Evolutionary conservation across 1,284 basidiomycete species (phyloP), one percentile per base, ranked within the genome.

Genomic region (Boletus sp.): DNA sequence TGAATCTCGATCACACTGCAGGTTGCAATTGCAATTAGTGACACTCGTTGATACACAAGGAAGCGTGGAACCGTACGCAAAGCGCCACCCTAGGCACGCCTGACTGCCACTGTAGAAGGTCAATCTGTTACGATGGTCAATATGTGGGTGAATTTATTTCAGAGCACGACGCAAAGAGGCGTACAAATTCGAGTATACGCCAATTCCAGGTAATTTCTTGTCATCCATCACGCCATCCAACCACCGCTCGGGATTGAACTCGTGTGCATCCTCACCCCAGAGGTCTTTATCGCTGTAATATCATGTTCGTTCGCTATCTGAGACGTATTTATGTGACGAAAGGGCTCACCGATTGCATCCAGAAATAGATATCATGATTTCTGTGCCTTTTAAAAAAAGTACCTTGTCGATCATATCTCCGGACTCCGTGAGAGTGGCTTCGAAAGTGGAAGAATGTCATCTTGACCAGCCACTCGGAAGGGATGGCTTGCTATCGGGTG

Each of bases 211-310:
- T 9, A 56, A 49, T 35, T 65, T 70, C 57, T 69, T 73, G 17
- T 67, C 62, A 25, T 44, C 41, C 8, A 58, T 50, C 6, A 60
- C 52, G 23, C 62, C 61, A 16, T 67, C 50, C 34, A 77, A 59
- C 72, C 79, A 80, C 10, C 78, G 74, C 12, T 74, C 66, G 0
- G 78, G 78, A 35, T 77, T 72, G 60, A 72, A 81, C 10, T 57
- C 53, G 33, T 77, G 61, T 0, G 77, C 72, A 52, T 81, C 74
- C 8, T 70, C 60, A 4, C 78, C 78, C 66, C 76, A 80, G 5
- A 79, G 50, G 16, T 69, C 64, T 45, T 68, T 67, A 54, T 76
- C 64, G 51, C 71, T 72, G 41, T 5, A 2, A 26, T 4, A 33
- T 8, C 34, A 30, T 2, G 4, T 32, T 7, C 4, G 2, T 16